Conservation (phyloP, 768 basidiomycete genomes). For the Roridomyces roridus region DNA sequence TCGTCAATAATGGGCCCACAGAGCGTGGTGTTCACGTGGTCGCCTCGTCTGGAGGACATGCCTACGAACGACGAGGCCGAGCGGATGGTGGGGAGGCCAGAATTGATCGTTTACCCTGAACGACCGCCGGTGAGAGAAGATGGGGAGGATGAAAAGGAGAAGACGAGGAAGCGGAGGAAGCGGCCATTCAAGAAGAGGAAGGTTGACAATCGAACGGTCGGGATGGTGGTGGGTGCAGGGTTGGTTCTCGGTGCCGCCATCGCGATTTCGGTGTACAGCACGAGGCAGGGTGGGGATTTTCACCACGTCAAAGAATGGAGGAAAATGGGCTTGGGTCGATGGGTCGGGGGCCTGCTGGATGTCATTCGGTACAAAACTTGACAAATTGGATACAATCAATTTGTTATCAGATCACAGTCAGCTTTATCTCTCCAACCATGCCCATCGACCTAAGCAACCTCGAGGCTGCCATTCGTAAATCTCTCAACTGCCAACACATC, state of each 20-base stretch:
- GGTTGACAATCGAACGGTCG: conserved; percentile 22
- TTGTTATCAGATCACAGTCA: conserved; percentile 17
- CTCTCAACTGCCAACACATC: conserved; percentile 68
- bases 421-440: conserved; percentile 45
- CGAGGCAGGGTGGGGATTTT: conserved; percentile 30
- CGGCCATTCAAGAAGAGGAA: conserved; percentile 19
- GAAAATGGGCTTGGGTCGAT: conserved; percentile 33
- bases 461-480: conserved; percentile 66
- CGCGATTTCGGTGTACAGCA: conserved; percentile 57
- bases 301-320: conserved; percentile 34
- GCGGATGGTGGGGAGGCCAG: conserved; percentile 59
- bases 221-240: conserved; percentile 67
- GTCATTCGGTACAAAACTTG: conserved; percentile 9
- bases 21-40: conserved; percentile 81
- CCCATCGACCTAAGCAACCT: conserved; percentile 62
- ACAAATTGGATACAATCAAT: not conserved
- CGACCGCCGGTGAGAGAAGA: no score
- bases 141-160: conserved; percentile 33
- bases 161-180: conserved; percentile 30
- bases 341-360: conserved; percentile 34
- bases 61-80: conserved; percentile 65
- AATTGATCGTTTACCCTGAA: conserved; percentile 62
- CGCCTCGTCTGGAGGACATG: conserved; percentile 47
- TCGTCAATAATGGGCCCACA: conserved; percentile 77
- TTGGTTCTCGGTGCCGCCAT: conserved; percentile 75